Evolutionary conservation across 768 basidiomycete genomes (phyloP).

Genomic region (Calocybe indica): DNA sequence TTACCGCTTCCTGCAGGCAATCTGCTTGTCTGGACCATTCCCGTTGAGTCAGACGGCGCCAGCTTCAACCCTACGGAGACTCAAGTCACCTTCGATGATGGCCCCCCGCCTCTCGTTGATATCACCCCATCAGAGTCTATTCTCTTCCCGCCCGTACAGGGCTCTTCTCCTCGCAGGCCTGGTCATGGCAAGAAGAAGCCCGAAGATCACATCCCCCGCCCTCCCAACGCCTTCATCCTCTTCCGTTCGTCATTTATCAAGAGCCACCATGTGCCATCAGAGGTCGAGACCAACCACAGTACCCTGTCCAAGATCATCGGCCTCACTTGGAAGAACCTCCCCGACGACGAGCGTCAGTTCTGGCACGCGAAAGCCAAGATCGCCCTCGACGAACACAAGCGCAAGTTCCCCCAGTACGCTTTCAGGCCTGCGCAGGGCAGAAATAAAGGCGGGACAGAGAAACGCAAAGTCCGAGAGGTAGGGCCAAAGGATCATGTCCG

Average conservation of each 20-base stretch:
- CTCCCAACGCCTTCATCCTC: slow-evolving; percentile 83
- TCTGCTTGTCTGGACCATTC: slow-evolving; percentile 41
- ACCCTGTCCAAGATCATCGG: slow-evolving; percentile 84
- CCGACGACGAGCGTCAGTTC: slow-evolving; percentile 66
- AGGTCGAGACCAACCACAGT: slow-evolving; percentile 77
- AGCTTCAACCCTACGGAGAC: slow-evolving; percentile 57
- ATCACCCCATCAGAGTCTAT: slow-evolving; percentile 33
- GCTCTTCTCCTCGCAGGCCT: slow-evolving; percentile 32
- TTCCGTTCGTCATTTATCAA: slow-evolving; percentile 83
- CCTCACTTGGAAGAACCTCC: slow-evolving; percentile 75
- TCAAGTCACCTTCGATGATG: slow-evolving; percentile 48
- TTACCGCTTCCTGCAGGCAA: slow-evolving; percentile 22
- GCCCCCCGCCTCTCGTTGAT: slow-evolving; percentile 33
- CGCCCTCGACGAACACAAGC: slow-evolving; percentile 69
- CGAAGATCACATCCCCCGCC: slow-evolving; percentile 74
- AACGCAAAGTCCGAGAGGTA: slow-evolving; percentile 56
- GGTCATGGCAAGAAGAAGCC: slow-evolving; percentile 67
- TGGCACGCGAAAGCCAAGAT: slow-evolving; percentile 76
- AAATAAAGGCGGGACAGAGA: slow-evolving; percentile 36
- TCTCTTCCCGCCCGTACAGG: slow-evolving; percentile 52
- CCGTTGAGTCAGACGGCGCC: slow-evolving; percentile 33
- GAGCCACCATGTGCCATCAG: slow-evolving; percentile 68
- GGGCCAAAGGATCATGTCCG: slow-evolving; percentile 58
- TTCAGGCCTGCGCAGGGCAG: slow-evolving; percentile 59
- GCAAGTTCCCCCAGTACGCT: slow-evolving; percentile 69